Base-by-base conservation (phyloP, 257 asterid genomes). In the Primulina eburnea region DNA sequence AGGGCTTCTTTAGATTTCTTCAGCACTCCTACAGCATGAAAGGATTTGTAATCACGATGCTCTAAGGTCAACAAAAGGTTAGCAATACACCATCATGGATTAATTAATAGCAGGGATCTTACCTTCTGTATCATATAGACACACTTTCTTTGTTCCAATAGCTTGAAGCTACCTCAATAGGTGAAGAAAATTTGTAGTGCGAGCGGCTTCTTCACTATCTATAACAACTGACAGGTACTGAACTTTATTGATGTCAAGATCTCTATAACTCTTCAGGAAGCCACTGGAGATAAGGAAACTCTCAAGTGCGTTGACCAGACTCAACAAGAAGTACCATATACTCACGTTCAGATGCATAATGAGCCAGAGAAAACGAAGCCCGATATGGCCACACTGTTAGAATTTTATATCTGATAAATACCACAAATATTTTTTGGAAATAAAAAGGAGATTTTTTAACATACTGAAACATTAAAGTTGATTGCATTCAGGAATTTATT, bases 121-220 rank as follows among this genome's bases (percentile, higher is more conserved):
- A 94, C 99, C 98, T 82, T 88, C 95, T 68, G 83, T 18, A 72
- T 94, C 99, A 78, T 91, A 94, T 43, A 94, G 87, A 87, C 97
- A 91, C 37, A 91, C 82, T 57, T 78, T 84, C 76, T 66, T 81
- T 59, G 89, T 63, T 57, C 98, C 98, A 76, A 88, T 80, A 66
- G 82, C 73, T 11, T 73, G 79, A 67, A 94, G 88, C 93, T 96
- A 89, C 69, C 84, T 75, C 84, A 94, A 69, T 37, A 94, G 83
- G 59, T 89, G 85, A 65, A 86, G 83, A 68, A 91, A 89, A 75
- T 86, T 89, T 73, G 74, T 55, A 62, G 89, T 87, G 43, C 89
- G 74, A 28, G 75, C 78, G 62, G 96, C 96, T 88, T 94, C 98
- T 76, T 83, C 90, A 52, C 98, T 88, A 76, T 91, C 99, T 60